Conservation (phyloP, 495 filamentous ascomycete genomes). For the Xylaria bambusicola region DNA sequence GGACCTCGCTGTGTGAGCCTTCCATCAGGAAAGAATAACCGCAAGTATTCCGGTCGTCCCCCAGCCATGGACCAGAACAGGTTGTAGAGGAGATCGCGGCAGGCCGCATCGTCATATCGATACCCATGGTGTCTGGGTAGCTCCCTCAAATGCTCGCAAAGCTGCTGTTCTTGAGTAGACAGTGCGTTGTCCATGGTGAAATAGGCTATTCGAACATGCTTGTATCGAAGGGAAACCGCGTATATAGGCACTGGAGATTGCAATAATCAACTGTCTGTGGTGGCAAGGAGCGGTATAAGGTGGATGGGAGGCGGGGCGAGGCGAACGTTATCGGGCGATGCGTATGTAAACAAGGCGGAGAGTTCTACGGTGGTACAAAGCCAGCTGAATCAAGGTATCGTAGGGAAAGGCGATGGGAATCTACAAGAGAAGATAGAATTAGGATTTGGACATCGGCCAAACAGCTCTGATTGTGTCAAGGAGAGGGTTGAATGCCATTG, state of each 20-base stretch:
- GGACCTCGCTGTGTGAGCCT: constrained; percentile 52
- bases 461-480: neutral
- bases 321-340: neutral
- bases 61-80: constrained; percentile 85
- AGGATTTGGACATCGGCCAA: neutral
- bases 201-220: constrained; percentile 12
- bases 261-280: constrained; percentile 1
- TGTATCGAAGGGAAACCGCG: constrained; percentile 11
- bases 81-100: constrained; percentile 66
- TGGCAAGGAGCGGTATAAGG: neutral
- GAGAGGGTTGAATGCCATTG: neutral
- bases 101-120: constrained; percentile 70
- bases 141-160: constrained; percentile 73
- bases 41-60: constrained; percentile 69
- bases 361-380: neutral
- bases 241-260: neutral
- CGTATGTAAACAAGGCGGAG: neutral
- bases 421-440: neutral
- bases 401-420: neutral
- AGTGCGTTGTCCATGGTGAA: constrained; percentile 47
- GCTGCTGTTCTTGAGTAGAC: constrained; percentile 74
- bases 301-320: neutral
- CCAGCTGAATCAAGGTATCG: neutral
- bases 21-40: constrained; percentile 78
- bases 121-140: constrained; percentile 68